A percentile compares a stretch with the other conserved stretches of the same genome.
Conservation (phyloP, 805 yeast species). For the Priceomyces carsonii region DNA sequence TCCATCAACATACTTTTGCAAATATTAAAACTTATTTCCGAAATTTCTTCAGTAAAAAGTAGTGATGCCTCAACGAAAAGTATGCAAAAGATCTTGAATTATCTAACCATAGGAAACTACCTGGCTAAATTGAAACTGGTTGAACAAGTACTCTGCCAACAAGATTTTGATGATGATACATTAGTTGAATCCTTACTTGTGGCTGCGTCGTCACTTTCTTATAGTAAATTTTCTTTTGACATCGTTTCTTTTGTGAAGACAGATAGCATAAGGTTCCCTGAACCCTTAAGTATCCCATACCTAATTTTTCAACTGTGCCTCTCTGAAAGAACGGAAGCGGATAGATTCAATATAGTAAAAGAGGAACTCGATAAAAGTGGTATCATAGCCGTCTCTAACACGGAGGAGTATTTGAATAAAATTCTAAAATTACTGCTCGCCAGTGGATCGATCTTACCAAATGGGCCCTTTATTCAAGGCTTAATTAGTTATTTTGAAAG, state of each 20-base stretch:
- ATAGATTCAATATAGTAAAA: constrained; percentile 1
- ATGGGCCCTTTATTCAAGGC: constrained; percentile 18
- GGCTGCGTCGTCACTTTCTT: constrained; percentile 5
- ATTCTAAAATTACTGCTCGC: constrained; percentile 18
- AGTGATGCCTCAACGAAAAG: constrained; percentile 9
- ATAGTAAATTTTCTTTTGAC: constrained; percentile 8
- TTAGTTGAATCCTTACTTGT: constrained; percentile 21
- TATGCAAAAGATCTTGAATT: constrained; percentile 10
- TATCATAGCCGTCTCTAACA: constrained; percentile 9
- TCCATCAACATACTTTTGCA: constrained; percentile 11
- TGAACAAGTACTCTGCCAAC: constrained; percentile 15
- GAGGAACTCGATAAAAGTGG: constrained; percentile 1
- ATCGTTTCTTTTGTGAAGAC: constrained; percentile 16
- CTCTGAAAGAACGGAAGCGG: neutral
- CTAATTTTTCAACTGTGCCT: constrained; percentile 8
- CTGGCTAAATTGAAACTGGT: constrained; percentile 10
- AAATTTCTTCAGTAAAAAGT: constrained; percentile 17
- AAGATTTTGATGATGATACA: constrained; percentile 24
- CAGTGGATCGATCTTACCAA: constrained; percentile 14
- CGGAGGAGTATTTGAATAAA: constrained; percentile 14
- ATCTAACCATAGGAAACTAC: constrained; percentile 8
- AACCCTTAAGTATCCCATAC: constrained; percentile 21
- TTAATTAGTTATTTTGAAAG: constrained; percentile 15
- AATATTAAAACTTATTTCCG: constrained; percentile 22
- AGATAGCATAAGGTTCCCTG: constrained; percentile 24